Conservation (phyloP, 2,329 filamentous ascomycete species). For the Trichoderma arundinaceum region DNA sequence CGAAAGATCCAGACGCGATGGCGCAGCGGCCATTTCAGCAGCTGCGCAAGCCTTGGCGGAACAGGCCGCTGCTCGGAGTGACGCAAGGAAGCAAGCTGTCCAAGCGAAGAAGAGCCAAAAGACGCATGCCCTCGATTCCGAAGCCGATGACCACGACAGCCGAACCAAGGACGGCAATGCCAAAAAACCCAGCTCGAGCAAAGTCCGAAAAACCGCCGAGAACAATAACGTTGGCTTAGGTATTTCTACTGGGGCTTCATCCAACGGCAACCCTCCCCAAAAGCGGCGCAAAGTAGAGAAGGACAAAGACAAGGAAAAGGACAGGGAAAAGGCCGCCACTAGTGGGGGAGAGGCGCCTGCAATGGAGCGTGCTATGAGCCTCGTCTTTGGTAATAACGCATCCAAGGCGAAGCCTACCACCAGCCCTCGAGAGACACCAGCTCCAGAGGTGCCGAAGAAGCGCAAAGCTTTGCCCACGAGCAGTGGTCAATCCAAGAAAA, state of each 20-base stretch:
- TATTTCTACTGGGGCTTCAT: slow-evolving; percentile 61
- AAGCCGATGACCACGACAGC: slow-evolving; percentile 72
- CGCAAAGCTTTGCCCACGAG: slow-evolving; percentile 68
- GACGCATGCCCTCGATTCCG: slow-evolving; percentile 73
- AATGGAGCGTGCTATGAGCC: slow-evolving; percentile 73
- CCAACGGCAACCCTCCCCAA: slow-evolving; percentile 61
- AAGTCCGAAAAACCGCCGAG: slow-evolving; percentile 67
- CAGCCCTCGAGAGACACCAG: slow-evolving; percentile 73
- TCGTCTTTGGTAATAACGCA: slow-evolving; percentile 56
- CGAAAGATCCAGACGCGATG: slow-evolving; percentile 79
- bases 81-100: slow-evolving; percentile 81
- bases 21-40: slow-evolving; percentile 76
- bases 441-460: slow-evolving; percentile 73
- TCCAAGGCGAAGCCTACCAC: slow-evolving; percentile 62
- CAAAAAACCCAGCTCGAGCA: slow-evolving; percentile 70
- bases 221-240: slow-evolving; percentile 65
- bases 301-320: slow-evolving; percentile 28
- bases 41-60: slow-evolving; percentile 78
- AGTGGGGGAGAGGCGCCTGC: slow-evolving; percentile 51
- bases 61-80: slow-evolving; percentile 83
- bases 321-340: slow-evolving; percentile 32
- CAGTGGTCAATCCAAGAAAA: slow-evolving; percentile 79
- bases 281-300: slow-evolving; percentile 88
- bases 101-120: slow-evolving; percentile 76
- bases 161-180: slow-evolving; percentile 53